Conservation (phyloP, 2,329 filamentous ascomycete genomes). For the Verticillium klebahnii region DNA sequence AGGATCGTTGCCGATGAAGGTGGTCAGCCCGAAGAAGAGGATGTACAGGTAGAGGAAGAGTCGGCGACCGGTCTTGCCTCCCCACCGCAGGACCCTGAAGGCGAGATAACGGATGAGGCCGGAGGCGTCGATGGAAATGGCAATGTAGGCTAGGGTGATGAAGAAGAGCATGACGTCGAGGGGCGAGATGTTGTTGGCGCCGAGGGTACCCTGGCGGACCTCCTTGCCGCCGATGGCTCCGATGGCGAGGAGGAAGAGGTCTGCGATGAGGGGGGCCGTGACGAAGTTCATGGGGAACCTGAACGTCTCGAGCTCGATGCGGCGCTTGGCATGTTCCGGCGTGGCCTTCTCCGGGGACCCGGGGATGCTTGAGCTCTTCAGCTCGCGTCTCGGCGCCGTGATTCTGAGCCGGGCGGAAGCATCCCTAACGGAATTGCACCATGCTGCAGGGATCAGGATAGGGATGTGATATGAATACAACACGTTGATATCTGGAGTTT, state of each 20-base stretch:
- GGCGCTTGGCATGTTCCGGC: neutral
- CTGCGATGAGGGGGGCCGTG: constrained; percentile 64
- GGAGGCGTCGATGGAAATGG: constrained; percentile 71
- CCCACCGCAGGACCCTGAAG: constrained; percentile 64
- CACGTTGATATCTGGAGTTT: constrained; percentile 55
- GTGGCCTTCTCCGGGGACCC: neutral
- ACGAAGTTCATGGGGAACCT: constrained; percentile 64
- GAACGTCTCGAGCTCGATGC: constrained; percentile 22
- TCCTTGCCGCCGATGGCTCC: constrained; percentile 61
- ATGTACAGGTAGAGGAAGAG: constrained; percentile 68
- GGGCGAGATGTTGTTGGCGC: constrained; percentile 60
- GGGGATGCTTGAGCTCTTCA: neutral
- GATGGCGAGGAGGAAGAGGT: constrained; percentile 67
- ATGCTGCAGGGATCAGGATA: constrained; percentile 48
- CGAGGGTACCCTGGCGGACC: constrained; percentile 62
- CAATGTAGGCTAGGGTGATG: constrained; percentile 68
- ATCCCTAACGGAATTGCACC: constrained; percentile 40
- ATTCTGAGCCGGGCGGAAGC: constrained; percentile 2
- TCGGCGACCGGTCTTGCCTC: constrained; percentile 58
- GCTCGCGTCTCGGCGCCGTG: neutral
- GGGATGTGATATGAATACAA: constrained; percentile 65
- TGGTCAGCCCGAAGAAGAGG: constrained; percentile 65
- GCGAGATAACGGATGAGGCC: constrained; percentile 66
- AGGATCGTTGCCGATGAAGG: constrained; percentile 69
- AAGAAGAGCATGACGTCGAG: constrained; percentile 74